Base-by-base conservation (phyloP, 2,329 filamentous ascomycete genomes). In the Pseudogymnoascus sp. region DNA sequence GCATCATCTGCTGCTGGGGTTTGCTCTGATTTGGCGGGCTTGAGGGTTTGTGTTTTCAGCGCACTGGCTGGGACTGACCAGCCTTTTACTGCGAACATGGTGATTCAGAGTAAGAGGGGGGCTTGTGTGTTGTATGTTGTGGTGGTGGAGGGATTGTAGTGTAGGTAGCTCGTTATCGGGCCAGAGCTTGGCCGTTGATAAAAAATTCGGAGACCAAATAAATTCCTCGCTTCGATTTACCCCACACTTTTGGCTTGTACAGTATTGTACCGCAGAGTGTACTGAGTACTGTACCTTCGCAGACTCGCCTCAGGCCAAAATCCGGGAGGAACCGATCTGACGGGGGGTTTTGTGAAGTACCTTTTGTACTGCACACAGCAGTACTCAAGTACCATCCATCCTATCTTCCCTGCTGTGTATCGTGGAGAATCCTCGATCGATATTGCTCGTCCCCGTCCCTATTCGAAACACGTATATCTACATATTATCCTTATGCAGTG, bases 21-120 rank as follows among this genome's bases (percentile, higher is more conserved):
- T 13, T 62, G 58, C 1, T 54, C 50, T 9, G 63, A 37, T 17
- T 67, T 67, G 35, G 63, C 44, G 1, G 61, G 33, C 26, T 65
- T 64, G 5, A 65, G 44, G 15, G 71, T 70, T 75, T 96, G 90
- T 31, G 84, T 75, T 74, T 90, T 91, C 65, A 95, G 83, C 60
- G 77, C 78, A 66, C 85, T 83, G 64, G 87, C 82, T 61, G 90
- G 84, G 36, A 97, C 81, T 39, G 90, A 90, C 92, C 93, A 97
- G 68, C 94, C 94, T 70, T 90, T 89, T 31, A 97, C 92, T 8
- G 92, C 87, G 74, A 97, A 97, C 93, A 97, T 93, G 62, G 54
- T 66, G 60, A 11, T 21, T 11, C 26, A 29, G 47, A 11, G 47
- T 21, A 54, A 33, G 13, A 54, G 26, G 11, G 44, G 26, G 15